phyloP scores from a whole-genome alignment of 2,329 filamentous ascomycete genomes.

The Aureobasidium subglaciale region DNA sequence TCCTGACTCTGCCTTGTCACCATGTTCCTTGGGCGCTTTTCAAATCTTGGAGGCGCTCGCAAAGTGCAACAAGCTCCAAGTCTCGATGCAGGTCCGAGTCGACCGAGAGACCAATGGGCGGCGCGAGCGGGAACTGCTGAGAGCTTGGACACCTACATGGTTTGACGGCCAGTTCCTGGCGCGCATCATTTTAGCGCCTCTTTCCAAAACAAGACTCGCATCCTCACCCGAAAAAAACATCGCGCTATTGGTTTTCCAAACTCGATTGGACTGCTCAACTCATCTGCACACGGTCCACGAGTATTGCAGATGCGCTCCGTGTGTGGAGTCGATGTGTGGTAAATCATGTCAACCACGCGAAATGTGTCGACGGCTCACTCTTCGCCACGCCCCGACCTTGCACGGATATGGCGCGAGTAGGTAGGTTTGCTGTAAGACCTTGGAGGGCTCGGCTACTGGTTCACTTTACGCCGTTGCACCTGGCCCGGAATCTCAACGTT shows the following conservation, averaged over 20 bases:
- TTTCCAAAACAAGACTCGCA: not conserved
- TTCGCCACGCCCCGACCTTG: not conserved
- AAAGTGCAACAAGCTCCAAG: slow-evolving; percentile 9
- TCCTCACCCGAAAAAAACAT: slow-evolving; percentile 11
- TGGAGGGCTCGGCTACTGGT: slow-evolving; percentile 12
- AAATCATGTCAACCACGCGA: slow-evolving; percentile 9
- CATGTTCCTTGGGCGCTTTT: not conserved
- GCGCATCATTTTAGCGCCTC: not conserved
- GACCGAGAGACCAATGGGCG: not conserved
- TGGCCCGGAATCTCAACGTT: slow-evolving; percentile 14
- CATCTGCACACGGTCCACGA: not conserved
- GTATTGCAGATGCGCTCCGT: not conserved
- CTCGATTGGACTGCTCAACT: slow-evolving; percentile 5
- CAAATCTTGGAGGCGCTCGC: not conserved
- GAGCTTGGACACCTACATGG: not conserved
- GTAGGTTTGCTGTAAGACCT: not conserved
- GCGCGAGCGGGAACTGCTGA: not conserved
- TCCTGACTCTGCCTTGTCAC: not conserved
- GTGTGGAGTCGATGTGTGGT: not conserved
- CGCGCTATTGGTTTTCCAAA: slow-evolving; percentile 3
- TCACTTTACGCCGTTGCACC: slow-evolving; percentile 12
- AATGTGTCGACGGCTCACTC: not conserved
- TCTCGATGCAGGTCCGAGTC: slow-evolving; percentile 12
- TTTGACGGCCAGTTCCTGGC: slow-evolving; percentile 9
- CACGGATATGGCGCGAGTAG: slow-evolving; percentile 8